Conservation (phyloP, 2,329 filamentous ascomycete genomes). For the Sporothrix inflata region DNA sequence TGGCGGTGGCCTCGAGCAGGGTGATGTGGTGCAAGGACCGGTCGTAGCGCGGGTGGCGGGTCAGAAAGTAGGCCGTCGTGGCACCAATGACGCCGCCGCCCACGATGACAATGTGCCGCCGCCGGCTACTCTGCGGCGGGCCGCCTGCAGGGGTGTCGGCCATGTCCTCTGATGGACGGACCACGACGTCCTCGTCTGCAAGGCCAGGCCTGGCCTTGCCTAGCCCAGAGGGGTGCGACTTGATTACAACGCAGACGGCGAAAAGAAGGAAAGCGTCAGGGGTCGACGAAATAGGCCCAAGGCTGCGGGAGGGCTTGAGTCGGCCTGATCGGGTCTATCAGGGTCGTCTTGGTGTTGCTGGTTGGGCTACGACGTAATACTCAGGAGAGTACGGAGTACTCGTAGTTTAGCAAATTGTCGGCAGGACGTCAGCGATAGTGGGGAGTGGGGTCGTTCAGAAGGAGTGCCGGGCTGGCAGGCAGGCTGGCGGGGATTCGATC, state of each 20-base stretch:
- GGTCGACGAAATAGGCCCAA: background rate
- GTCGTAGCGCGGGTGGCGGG: constrained; percentile 80
- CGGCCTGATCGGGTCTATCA: background rate
- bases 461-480: background rate
- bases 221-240: background rate
- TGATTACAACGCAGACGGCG: background rate
- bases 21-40: constrained; percentile 76
- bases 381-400: background rate
- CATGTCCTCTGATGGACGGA: background rate
- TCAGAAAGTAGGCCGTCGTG: constrained; percentile 89
- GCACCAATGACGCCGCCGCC: constrained; percentile 90
- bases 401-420: background rate
- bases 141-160: constrained; percentile 10
- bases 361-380: background rate
- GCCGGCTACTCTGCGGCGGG: background rate
- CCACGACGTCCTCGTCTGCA: background rate
- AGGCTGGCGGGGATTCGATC: background rate
- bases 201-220: background rate
- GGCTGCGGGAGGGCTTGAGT: background rate
- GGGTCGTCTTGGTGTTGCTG: background rate
- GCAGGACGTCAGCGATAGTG: background rate
- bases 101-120: constrained; percentile 49
- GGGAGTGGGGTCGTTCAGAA: constrained; percentile 9
- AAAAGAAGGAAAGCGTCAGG: background rate
- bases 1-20: constrained; percentile 78